Percentiles rank a stretch among this genome's conserved stretches.
phyloP scores from a whole-genome alignment of 2,329 filamentous ascomycete species.

The Magnaporthiopsis incrustans region DNA sequence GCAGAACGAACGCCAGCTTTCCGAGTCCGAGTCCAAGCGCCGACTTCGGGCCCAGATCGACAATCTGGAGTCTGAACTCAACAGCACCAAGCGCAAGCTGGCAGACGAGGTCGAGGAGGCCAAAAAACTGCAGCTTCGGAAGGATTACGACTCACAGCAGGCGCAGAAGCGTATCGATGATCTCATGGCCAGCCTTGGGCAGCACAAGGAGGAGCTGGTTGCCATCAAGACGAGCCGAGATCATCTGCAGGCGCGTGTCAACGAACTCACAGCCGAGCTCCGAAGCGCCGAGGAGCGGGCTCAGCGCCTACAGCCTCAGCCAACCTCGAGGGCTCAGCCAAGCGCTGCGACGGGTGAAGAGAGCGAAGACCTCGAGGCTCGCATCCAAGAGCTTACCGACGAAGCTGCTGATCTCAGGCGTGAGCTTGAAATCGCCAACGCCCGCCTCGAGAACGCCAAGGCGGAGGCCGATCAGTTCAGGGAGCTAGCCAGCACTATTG shows the following conservation, averaged over 20 bases:
- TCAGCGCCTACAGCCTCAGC: slow-evolving; percentile 71
- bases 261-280: slow-evolving; percentile 82
- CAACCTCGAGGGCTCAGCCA: slow-evolving; percentile 50
- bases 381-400: slow-evolving; percentile 71
- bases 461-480: slow-evolving; percentile 82
- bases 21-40: slow-evolving; percentile 73
- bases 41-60: slow-evolving; percentile 74
- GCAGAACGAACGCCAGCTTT: slow-evolving; percentile 83
- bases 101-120: slow-evolving; percentile 74
- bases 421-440: slow-evolving; percentile 71
- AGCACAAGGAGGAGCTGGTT: slow-evolving; percentile 79
- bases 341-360: slow-evolving; percentile 27
- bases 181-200: slow-evolving; percentile 68
- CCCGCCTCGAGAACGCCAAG: slow-evolving; percentile 74
- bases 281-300: slow-evolving; percentile 83
- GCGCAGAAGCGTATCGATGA: slow-evolving; percentile 89
- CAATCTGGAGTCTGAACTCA: slow-evolving; percentile 69
- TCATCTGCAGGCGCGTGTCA: slow-evolving; percentile 79
- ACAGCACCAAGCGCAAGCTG: slow-evolving; percentile 72
- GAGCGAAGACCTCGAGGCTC: slow-evolving; percentile 43
- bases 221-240: slow-evolving; percentile 81
- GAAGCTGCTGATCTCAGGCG: slow-evolving; percentile 83
- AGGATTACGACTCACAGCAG: slow-evolving; percentile 85
- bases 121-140: slow-evolving; percentile 73
- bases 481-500: slow-evolving; percentile 74